phyloP scores from a whole-genome alignment of 139 green algal genomes.

The Haematococcus lacustris region DNA sequence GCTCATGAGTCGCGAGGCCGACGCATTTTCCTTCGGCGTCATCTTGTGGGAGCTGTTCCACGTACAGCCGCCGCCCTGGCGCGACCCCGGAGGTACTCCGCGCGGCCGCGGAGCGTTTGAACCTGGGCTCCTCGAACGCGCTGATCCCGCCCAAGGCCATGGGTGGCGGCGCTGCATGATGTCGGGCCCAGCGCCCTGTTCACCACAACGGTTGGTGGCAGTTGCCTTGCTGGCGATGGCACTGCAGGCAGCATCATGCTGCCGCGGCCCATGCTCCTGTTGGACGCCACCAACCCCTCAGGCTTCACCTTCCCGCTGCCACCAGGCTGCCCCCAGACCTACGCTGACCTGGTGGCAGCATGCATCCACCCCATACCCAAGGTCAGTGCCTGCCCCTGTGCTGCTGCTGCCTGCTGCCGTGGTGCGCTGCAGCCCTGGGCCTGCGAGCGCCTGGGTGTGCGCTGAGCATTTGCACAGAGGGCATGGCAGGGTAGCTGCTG shows the following conservation, averaged over 20 bases:
- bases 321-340: not conserved
- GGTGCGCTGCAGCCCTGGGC: too few relatives aligned
- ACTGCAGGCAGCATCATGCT: not conserved
- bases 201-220: too few relatives aligned
- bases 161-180: too few relatives aligned
- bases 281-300: not conserved
- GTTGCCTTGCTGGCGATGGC: too few relatives aligned
- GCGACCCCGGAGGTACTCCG: not conserved
- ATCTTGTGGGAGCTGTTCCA: constrained; percentile 9
- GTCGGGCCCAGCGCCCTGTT: too few relatives aligned
- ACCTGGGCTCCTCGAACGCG: not conserved
- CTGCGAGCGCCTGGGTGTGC: too few relatives aligned
- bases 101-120: not conserved
- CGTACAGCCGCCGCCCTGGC: not conserved
- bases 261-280: not conserved
- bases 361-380: constrained; percentile 9
- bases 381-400: too few relatives aligned
- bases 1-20: constrained; percentile 2
- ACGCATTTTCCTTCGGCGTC: constrained; percentile 6
- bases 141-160: too few relatives aligned
- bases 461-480: too few relatives aligned
- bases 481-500: too few relatives aligned
- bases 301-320: constrained; percentile 4
- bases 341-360: not conserved
- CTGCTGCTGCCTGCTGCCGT: too few relatives aligned